Percentiles rank a stretch among this genome's conserved stretches.
Conservation (phyloP, 805 yeast genomes). For the Candida peoriensis region DNA sequence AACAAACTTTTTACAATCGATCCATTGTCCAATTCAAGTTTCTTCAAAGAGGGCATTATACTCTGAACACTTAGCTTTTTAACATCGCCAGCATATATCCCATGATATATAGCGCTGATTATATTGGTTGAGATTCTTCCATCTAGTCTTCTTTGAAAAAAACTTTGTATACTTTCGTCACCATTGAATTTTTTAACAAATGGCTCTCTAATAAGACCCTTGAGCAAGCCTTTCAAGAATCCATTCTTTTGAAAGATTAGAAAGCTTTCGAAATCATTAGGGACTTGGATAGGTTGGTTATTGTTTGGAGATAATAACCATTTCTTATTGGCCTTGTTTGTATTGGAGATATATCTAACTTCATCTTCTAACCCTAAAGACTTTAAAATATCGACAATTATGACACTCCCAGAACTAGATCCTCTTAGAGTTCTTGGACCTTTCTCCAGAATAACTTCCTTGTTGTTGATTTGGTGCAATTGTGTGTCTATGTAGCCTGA, state of each 20-base stretch:
- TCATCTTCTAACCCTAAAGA: constrained; percentile 41
- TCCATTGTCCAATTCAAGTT: constrained; percentile 55
- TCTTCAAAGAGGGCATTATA: constrained; percentile 49
- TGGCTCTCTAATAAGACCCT: constrained; percentile 47
- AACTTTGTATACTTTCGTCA: constrained; percentile 72
- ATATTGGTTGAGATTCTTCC: constrained; percentile 45
- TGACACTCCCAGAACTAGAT: constrained; percentile 67
- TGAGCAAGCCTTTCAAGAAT: constrained; percentile 38
- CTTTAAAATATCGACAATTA: constrained; percentile 56
- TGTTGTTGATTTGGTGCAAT: constrained; percentile 26
- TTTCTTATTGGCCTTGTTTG: constrained; percentile 65
- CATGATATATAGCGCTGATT: constrained; percentile 79
- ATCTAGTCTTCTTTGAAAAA: constrained; percentile 69
- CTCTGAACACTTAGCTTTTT: constrained; percentile 58
- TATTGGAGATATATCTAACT: constrained; percentile 52
- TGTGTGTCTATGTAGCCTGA: constrained; percentile 82
- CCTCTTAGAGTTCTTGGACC: constrained; percentile 94
- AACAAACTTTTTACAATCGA: constrained; percentile 47
- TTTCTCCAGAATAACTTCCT: constrained; percentile 49
- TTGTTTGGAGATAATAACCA: constrained; percentile 46
- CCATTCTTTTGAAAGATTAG: constrained; percentile 35
- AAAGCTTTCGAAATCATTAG: constrained; percentile 35
- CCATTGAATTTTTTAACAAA: constrained; percentile 28
- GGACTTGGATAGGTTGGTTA: constrained; percentile 48
- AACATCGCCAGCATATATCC: constrained; percentile 88